Base-by-base conservation (phyloP, 768 basidiomycete species). In the Phylloporus arenicola region DNA sequence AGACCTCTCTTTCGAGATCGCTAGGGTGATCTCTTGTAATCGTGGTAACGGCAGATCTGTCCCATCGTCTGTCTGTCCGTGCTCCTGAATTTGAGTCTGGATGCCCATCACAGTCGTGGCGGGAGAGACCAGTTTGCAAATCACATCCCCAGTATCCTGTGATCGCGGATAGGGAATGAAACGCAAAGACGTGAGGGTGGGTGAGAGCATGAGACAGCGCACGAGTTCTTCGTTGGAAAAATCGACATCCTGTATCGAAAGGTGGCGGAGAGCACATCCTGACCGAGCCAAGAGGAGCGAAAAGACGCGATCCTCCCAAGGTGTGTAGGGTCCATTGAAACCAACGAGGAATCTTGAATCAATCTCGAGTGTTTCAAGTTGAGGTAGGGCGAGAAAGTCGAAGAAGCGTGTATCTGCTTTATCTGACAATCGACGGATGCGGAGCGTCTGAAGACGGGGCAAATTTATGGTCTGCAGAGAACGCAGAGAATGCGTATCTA, bases 221-320 rank as follows among this genome's bases (percentile, higher is more conserved):
- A 63, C 4, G 13, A 64, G 27, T 19, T 56, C 61, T 12, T 60
- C 45, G 22, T 52, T 47, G 12, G 54, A 42, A 39, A 63, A 51
- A 13, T 50, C 12, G 16, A 56, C 40, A 4, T 55, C 51, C 19
- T 34, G 33, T 37, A 61, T 56, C 16, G 49, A 53, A 6, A 57
- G 52, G 5, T 22, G 41, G 22, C 29, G 49, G 29, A 63, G 59
- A 3, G n/a, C 7, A 39, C 59, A 57, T 24, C 12, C 14, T 0
- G 62, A 63, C 9, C 59, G 53, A 4, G 27, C 6, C 48, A 63
- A 43, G 20, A 61, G 59, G 22, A 17, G 12, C 6, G 50, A 53
- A 40, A 63, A 58, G 11, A 22, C 41, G 13, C 29, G 43, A 8
- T 42, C 8, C 4, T 51, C 43, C 56, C 61, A 53, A 7, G 5